Evolutionary conservation across 2,329 filamentous ascomycete species (phyloP).

Genomic region (Fusarium acutatum): DNA sequence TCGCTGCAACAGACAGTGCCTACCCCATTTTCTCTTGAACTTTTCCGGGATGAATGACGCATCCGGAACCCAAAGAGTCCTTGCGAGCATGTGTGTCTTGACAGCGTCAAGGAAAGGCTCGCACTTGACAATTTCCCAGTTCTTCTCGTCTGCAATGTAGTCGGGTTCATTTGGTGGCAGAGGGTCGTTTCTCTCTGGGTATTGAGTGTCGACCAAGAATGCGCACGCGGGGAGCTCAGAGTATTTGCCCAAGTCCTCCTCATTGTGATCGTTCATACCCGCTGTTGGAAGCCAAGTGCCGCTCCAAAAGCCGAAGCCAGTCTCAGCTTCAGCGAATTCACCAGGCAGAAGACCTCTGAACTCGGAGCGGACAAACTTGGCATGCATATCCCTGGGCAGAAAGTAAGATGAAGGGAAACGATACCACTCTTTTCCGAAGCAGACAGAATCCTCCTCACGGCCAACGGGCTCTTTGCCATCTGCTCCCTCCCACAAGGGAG

Average conservation of each 20-base stretch:
- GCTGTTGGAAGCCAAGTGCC: constrained; percentile 84
- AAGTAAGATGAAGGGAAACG: constrained; percentile 95
- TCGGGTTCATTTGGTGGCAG: constrained; percentile 78
- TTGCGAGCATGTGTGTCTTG: constrained; percentile 75
- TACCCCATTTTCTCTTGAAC: constrained; percentile 81
- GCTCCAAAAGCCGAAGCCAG: constrained; percentile 75
- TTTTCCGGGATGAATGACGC: constrained; percentile 72
- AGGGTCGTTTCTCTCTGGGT: constrained; percentile 62
- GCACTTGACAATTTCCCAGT: constrained; percentile 83
- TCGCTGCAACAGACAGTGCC: constrained; percentile 82
- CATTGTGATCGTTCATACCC: constrained; percentile 92
- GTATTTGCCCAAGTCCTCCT: constrained; percentile 89
- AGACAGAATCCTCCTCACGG: constrained; percentile 74
- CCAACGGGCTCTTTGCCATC: constrained; percentile 60
- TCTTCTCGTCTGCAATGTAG: constrained; percentile 75
- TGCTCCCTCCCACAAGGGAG: constrained; percentile 67
- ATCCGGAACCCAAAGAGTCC: constrained; percentile 85
- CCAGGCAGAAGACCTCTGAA: constrained; percentile 90
- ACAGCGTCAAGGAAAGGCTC: constrained; percentile 82
- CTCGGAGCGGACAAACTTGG: constrained; percentile 90
- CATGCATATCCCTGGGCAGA: constrained; percentile 81
- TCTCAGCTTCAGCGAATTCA: constrained; percentile 80
- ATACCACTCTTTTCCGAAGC: constrained; percentile 98
- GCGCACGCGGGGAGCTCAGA: constrained; percentile 77
- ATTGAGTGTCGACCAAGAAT: constrained; percentile 89